Percentiles rank a stretch among this genome's conserved stretches.
These are phyloP conservation scores for Cladosporium sp. DNA, from an alignment of 2,329 filamentous ascomycete genomes.

Conservation along the genomic window DNA sequence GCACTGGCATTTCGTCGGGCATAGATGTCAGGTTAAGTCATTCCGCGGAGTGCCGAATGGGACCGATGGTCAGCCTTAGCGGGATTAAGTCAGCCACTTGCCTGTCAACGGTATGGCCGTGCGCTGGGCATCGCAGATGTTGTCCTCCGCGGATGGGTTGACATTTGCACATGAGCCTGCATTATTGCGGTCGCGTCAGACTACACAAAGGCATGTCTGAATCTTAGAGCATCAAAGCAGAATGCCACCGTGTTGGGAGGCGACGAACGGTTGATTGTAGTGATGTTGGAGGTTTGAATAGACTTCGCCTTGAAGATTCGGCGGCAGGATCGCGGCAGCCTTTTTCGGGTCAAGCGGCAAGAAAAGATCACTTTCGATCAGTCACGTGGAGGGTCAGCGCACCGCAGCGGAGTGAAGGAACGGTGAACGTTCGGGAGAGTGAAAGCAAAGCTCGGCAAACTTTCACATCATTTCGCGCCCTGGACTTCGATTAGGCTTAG, in stretches of 20 bases:
- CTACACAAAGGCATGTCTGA: too few relatives aligned
- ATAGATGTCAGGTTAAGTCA: background rate
- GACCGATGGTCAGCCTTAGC: slow-evolving; percentile 8
- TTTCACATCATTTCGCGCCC: background rate
- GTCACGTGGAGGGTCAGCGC: background rate
- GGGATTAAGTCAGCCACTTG: slow-evolving; percentile 4
- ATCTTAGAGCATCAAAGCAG: too few relatives aligned
- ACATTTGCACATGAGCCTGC: background rate
- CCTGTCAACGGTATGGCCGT: background rate
- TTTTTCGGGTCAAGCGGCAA: background rate
- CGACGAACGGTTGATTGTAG: too few relatives aligned
- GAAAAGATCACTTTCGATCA: background rate
- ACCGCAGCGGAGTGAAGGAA: background rate
- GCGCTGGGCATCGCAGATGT: background rate
- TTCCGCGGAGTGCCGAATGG: slow-evolving; percentile 4
- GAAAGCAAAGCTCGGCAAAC: background rate
- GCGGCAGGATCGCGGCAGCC: slow-evolving; percentile 1
- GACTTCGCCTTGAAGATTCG: background rate
- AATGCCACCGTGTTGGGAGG: too few relatives aligned
- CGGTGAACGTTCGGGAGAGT: background rate
- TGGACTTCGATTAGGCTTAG: background rate
- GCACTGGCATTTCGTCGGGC: too few relatives aligned
- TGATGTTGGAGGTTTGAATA: background rate
- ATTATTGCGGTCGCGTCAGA: too few relatives aligned
- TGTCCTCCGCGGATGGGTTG: background rate